Percentiles rank a stretch among this genome's conserved stretches.
phyloP scores from a whole-genome alignment of 169 alveolate species.

The Theileria equi region DNA sequence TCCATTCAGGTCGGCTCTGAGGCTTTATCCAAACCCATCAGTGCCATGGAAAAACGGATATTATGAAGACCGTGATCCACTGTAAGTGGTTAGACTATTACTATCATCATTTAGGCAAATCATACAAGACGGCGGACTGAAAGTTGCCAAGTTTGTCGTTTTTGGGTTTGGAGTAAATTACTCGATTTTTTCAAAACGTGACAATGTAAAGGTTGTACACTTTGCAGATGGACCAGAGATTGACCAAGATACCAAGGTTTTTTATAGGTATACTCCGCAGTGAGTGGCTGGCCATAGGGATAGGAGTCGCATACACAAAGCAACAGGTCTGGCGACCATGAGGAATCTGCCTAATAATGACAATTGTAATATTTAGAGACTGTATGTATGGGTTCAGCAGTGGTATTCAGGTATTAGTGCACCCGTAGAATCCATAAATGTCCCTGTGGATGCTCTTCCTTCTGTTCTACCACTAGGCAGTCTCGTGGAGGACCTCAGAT shows the following conservation, averaged over 20 bases:
- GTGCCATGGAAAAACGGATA: constrained; percentile 79
- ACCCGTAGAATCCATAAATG: background rate
- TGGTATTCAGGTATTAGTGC: background rate
- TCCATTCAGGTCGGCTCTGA: constrained; percentile 43
- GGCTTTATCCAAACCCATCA: constrained; percentile 72
- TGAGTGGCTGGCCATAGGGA: too few species aligned
- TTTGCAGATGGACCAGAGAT: constrained; percentile 22
- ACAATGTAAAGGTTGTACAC: constrained; percentile 11
- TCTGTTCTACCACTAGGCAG: too few species aligned
- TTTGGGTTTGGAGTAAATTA: constrained; percentile 55
- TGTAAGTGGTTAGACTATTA: constrained; percentile 7
- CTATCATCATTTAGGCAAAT: constrained; percentile 15
- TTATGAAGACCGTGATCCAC: constrained; percentile 72
- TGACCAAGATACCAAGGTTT: constrained; percentile 10
- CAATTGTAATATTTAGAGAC: background rate
- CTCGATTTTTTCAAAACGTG: constrained; percentile 36
- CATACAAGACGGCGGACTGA: constrained; percentile 11
- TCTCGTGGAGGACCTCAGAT: too few species aligned
- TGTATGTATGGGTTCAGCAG: background rate
- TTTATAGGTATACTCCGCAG: constrained; percentile 38
- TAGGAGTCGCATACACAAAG: too few species aligned
- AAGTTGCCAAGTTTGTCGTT: constrained; percentile 32
- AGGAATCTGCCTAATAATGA: too few species aligned
- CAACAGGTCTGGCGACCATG: too few species aligned
- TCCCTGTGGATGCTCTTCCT: too few species aligned